These are phyloP conservation scores for Dovyalis caffra DNA, from an alignment of 345 rosid species.

Conservation along the genomic window DNA sequence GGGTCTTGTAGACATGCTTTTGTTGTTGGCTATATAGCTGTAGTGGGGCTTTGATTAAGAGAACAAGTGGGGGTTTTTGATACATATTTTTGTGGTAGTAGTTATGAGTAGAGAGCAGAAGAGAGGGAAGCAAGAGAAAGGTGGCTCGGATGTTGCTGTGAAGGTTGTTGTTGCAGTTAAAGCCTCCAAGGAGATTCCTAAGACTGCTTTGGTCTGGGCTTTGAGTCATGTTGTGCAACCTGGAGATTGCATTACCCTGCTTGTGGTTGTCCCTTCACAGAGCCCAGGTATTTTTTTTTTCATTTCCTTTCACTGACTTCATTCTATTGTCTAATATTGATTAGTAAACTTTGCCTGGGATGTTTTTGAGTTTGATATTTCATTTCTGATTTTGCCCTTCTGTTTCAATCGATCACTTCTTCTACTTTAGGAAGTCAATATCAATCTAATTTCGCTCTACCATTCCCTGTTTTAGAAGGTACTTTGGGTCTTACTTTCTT, in stretches of 20 bases:
- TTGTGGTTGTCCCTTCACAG: conserved; percentile 81
- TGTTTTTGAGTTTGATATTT: not conserved
- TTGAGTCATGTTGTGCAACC: conserved; percentile 97
- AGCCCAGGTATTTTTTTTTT: conserved; percentile 50
- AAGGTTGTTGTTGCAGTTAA: conserved; percentile 94
- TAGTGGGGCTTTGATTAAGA: conserved; percentile 17
- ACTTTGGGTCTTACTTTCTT: not conserved
- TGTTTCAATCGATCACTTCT: not conserved
- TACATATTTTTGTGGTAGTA: conserved; percentile 7
- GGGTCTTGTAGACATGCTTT: conserved; percentile 13
- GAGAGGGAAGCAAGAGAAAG: conserved; percentile 54
- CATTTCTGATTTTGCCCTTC: not conserved
- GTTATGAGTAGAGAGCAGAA: conserved; percentile 59
- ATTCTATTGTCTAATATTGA: not conserved
- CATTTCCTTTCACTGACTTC: conserved; percentile 5
- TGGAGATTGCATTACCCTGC: conserved; percentile 85
- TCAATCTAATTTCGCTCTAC: not conserved
- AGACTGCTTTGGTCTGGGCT: conserved; percentile 93
- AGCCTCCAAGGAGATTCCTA: conserved; percentile 94
- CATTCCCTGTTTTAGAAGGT: not conserved
- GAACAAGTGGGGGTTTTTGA: not conserved
- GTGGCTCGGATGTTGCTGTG: conserved; percentile 48
- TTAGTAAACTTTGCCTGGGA: not conserved
- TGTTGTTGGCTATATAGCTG: conserved; percentile 21
- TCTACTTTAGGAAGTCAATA: not conserved